These are phyloP conservation scores for Urtica urens DNA, from an alignment of 306 rosid species.

Conservation along the genomic window DNA sequence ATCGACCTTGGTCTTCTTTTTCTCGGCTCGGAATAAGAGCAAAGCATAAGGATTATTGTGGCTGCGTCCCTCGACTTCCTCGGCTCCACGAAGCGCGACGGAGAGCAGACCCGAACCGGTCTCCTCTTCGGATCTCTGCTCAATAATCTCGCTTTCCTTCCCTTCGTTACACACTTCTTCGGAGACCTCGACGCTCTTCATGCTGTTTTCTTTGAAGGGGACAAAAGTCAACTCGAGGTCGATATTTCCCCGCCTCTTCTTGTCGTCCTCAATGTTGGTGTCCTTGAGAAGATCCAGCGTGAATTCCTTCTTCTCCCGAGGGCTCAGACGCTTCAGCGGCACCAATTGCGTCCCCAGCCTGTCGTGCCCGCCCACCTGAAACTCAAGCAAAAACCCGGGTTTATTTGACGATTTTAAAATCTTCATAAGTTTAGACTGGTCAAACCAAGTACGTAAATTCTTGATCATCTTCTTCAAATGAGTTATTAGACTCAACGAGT, in stretches of 20 bases:
- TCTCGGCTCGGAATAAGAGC: conserved; percentile 59
- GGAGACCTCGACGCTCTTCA: conserved; percentile 25
- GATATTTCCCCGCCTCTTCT: conserved; percentile 58
- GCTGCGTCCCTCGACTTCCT: conserved; percentile 67
- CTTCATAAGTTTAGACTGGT: not conserved
- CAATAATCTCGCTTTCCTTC: conserved; percentile 34
- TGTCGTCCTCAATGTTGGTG: conserved; percentile 25
- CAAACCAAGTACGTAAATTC: not conserved
- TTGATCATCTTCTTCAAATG: not conserved
- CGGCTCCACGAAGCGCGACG: conserved; percentile 57
- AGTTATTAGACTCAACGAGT: not conserved
- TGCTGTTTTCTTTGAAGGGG: conserved; percentile 71
- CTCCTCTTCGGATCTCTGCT: conserved; percentile 28
- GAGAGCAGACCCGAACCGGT: conserved; percentile 75
- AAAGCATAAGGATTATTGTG: conserved; percentile 77
- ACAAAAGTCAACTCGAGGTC: conserved; percentile 62
- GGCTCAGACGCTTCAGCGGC: conserved; percentile 57
- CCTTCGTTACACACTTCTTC: conserved; percentile 17
- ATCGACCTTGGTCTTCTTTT: conserved; percentile 60
- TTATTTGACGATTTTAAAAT: not conserved
- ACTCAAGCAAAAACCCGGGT: conserved; percentile 6
- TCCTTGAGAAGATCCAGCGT: conserved; percentile 68
- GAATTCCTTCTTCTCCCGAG: conserved; percentile 48
- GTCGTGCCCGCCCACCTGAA: conserved; percentile 81
- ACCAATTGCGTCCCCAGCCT: conserved; percentile 66